Evolutionary conservation across 2,329 filamentous ascomycete species (phyloP), one percentile per base, ranked within the genome.

Genomic region (Trichoderma atroviride): DNA sequence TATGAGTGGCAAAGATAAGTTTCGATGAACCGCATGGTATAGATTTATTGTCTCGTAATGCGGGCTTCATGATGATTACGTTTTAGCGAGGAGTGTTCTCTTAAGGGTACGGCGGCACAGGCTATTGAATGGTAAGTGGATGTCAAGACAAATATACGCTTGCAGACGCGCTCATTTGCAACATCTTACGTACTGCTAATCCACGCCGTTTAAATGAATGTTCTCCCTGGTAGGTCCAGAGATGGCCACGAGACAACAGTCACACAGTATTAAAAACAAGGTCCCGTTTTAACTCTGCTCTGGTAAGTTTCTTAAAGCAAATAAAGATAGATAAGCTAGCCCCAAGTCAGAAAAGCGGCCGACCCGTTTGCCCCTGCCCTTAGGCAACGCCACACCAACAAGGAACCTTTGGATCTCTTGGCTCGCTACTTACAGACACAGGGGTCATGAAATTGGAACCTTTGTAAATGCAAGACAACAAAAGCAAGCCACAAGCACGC

Each of bases 341-440:
- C 55, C 50, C 31, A 58, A 66, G 40, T 33, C 19, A 50, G 63
- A 35, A 57, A 58, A 43, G 63, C 33, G 37, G 52, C 61, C 63
- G 63, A 33, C 19, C 43, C 53, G 13, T 16, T 6, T 24, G 40
- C 22, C 47, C 47, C 47, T 58, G 63, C 29, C 52, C 63, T 66
- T 47, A 66, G 47, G 22, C 55, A 35, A 37, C 63, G 63, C 53
- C 53, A 66, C 55, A 64, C 43, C 43, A 47, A 53, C 47, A 50
- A 33, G 63, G 63, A 66, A 66, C 63, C 63, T 66, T 66, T 66
- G 63, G 55, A 66, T 56, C 35, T 66, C 63, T 66, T 66, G 63
- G 63, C 63, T 58, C 11, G 50, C 59, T 52, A 33, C 29, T n/a
- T n/a, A 11, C 43, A 47, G 19, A 4, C n/a, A 24, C 24, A 22